A percentile compares a stretch with the other conserved stretches of the same genome.
These are phyloP conservation scores for Phytomonas sp. DNA, from an alignment of 208 protist species.

Conservation along the genomic window DNA sequence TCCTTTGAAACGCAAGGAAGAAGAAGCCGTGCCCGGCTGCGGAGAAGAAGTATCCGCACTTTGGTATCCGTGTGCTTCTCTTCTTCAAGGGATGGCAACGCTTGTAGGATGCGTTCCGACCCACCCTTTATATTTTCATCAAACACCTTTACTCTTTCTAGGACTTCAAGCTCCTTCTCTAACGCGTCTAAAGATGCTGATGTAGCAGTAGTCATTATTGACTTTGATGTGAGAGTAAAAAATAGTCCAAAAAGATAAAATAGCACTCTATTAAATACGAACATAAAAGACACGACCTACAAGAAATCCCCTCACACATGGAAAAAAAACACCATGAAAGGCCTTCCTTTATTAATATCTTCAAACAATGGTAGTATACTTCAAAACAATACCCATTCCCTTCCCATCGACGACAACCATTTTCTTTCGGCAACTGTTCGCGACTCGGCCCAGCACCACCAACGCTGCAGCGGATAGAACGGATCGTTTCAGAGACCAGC, in stretches of 20 bases:
- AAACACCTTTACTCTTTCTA: constrained; percentile 55
- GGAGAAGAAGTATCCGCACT: constrained; percentile 58
- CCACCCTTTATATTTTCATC: constrained; percentile 31
- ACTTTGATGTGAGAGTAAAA: neutral
- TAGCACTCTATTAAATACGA: neutral
- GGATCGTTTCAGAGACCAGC: constrained; percentile 25
- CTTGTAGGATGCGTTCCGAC: constrained; percentile 37
- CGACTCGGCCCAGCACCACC: constrained; percentile 57
- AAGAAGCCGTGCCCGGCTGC: constrained; percentile 43
- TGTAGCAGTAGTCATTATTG: constrained; percentile 6
- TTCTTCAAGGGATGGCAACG: constrained; percentile 35
- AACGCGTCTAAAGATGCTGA: constrained; percentile 24
- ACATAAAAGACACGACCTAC: neutral
- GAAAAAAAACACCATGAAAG: neutral
- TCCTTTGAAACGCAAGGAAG: constrained; percentile 67
- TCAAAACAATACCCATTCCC: constrained; percentile 20
- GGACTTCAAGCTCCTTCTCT: constrained; percentile 44
- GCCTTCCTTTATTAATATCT: constrained; percentile 10
- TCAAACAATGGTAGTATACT: constrained; percentile 32
- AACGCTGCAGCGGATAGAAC: constrained; percentile 24
- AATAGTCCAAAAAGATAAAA: neutral
- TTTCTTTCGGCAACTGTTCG: constrained; percentile 69
- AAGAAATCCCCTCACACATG: neutral
- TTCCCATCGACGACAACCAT: constrained; percentile 25
- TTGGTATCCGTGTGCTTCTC: constrained; percentile 35